Percentiles rank a stretch among this genome's conserved stretches.
These are phyloP conservation scores for Suhomyces sp. DNA, from an alignment of 805 yeast genomes.

Conservation along the genomic window DNA sequence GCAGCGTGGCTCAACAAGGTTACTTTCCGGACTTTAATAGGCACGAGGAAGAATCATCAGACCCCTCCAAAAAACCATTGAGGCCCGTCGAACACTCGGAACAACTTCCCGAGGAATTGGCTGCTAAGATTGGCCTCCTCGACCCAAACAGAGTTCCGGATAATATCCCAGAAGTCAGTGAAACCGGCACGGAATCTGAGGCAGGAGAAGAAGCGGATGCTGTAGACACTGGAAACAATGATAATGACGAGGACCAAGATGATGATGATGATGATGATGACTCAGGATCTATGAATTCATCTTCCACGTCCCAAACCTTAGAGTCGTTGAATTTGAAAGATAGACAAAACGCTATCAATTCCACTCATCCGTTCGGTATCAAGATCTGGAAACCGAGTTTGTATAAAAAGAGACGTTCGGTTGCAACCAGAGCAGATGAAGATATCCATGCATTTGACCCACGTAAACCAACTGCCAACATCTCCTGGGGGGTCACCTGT, in stretches of 20 bases:
- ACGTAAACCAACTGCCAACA: slow-evolving; percentile 44
- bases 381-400: slow-evolving; percentile 98
- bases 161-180: neutral
- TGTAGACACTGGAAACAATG: too few relatives aligned
- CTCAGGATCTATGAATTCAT: slow-evolving; percentile 24
- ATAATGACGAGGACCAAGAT: slow-evolving; percentile 20
- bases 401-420: slow-evolving; percentile 89
- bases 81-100: too few relatives aligned
- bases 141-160: neutral
- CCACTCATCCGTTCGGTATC: slow-evolving; percentile 97
- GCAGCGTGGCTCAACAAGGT: neutral
- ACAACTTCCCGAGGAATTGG: neutral
- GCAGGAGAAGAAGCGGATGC: slow-evolving; percentile 7
- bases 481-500: slow-evolving; percentile 60
- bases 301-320: slow-evolving; percentile 46
- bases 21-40: slow-evolving; percentile 11
- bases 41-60: neutral
- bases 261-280: slow-evolving; percentile 23
- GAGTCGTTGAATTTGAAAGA: slow-evolving; percentile 89
- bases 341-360: slow-evolving; percentile 93
- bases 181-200: slow-evolving; percentile 2
- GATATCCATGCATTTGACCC: slow-evolving; percentile 81
- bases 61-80: neutral
- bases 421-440: slow-evolving; percentile 84
- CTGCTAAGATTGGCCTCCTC: neutral